These are phyloP conservation scores for Sporopachydermia quercuum DNA, from an alignment of 805 yeast species.

Conservation along the genomic window DNA sequence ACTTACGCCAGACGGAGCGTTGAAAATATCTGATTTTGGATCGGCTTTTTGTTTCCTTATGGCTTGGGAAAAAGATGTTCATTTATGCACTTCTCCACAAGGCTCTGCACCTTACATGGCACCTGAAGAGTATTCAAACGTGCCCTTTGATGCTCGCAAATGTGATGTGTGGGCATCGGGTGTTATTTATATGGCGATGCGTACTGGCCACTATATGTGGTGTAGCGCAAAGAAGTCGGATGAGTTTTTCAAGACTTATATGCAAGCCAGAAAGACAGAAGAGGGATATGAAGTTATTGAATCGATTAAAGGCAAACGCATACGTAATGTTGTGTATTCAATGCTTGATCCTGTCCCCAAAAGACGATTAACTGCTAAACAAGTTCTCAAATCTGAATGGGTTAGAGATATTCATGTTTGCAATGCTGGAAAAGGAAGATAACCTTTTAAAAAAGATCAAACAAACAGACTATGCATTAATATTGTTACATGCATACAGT, in stretches of 20 bases:
- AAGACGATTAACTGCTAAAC: slow-evolving; percentile 77
- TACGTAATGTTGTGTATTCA: slow-evolving; percentile 86
- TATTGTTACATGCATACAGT: no score
- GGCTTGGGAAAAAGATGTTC: slow-evolving; percentile 50
- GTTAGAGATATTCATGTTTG: slow-evolving; percentile 79
- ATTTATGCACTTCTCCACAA: slow-evolving; percentile 44
- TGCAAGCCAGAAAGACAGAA: slow-evolving; percentile 64
- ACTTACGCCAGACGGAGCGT: slow-evolving; percentile 51
- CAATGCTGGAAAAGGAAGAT: slow-evolving; percentile 42
- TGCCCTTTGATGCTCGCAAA: slow-evolving; percentile 56
- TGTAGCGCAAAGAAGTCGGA: slow-evolving; percentile 60
- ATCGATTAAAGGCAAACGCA: slow-evolving; percentile 64
- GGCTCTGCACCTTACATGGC: slow-evolving; percentile 88
- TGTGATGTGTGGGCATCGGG: slow-evolving; percentile 90
- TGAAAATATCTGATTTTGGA: slow-evolving; percentile 84
- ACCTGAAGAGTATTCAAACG: slow-evolving; percentile 60
- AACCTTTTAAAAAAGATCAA: no score
- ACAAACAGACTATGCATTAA: no score
- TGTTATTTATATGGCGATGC: slow-evolving; percentile 58
- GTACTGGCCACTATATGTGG: slow-evolving; percentile 93
- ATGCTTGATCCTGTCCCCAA: slow-evolving; percentile 84
- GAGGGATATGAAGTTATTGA: slow-evolving; percentile 91
- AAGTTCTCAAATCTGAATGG: slow-evolving; percentile 88
- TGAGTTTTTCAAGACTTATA: slow-evolving; percentile 62
- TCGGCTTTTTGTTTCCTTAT: slow-evolving; percentile 68